phyloP scores from a whole-genome alignment of 495 filamentous ascomycete genomes.

The Penicillium lagena region DNA sequence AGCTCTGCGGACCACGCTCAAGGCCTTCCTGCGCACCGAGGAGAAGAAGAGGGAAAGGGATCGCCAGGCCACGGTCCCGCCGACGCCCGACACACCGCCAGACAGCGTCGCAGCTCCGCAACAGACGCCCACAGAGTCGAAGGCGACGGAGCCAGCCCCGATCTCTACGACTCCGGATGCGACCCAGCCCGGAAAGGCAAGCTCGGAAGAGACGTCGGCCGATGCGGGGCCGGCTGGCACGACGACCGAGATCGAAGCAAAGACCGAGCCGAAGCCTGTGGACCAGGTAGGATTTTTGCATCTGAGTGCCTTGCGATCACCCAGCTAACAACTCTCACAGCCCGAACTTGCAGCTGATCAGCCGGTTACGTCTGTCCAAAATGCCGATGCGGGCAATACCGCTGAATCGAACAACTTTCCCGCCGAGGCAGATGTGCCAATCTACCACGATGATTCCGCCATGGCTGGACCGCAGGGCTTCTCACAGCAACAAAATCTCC shows the following conservation, averaged over 20 bases:
- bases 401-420: constrained; percentile 1
- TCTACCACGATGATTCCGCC: constrained; percentile 11
- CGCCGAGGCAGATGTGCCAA: constrained; percentile 8
- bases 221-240: too few species aligned
- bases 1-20: constrained; percentile 77
- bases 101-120: constrained; percentile 13
- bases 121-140: constrained; percentile 2
- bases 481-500: constrained; percentile 6
- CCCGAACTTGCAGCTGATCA: constrained; percentile 1
- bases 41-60: constrained; percentile 76
- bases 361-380: too few species aligned
- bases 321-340: not conserved
- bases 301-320: not conserved
- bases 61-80: constrained; percentile 32
- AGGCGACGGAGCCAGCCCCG: not conserved
- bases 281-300: constrained; percentile 5
- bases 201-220: not conserved
- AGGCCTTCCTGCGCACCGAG: constrained; percentile 78
- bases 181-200: not conserved
- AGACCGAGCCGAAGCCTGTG: too few species aligned
- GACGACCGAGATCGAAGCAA: too few species aligned
- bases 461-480: constrained; percentile 11
- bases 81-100: constrained; percentile 16
- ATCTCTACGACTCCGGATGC: constrained; percentile 1
- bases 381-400: not conserved